Conservation (phyloP, 768 basidiomycete species). For the Trametes gibbosa region DNA sequence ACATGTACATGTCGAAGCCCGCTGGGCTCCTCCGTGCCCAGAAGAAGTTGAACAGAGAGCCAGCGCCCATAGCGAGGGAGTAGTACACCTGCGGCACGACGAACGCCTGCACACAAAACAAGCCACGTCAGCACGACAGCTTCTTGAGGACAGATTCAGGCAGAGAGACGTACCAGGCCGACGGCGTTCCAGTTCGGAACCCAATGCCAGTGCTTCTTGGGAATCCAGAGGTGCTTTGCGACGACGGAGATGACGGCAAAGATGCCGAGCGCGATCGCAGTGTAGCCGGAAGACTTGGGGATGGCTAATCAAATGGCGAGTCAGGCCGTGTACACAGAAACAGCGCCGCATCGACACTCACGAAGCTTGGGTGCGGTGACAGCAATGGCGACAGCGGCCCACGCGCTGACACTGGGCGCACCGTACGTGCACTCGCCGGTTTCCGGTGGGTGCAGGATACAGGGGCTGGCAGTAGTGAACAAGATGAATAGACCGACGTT, state of each 20-base stretch:
- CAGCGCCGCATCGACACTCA: slow-evolving; percentile 25
- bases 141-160: too few relatives aligned
- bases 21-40: slow-evolving; percentile 44
- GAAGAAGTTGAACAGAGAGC: slow-evolving; percentile 45
- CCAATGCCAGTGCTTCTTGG: slow-evolving; percentile 21
- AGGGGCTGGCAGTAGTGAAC: slow-evolving; percentile 61
- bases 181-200: slow-evolving; percentile 27
- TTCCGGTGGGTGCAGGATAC: slow-evolving; percentile 40
- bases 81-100: slow-evolving; percentile 23
- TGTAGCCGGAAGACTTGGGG: slow-evolving; percentile 20
- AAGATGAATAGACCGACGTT: slow-evolving; percentile 56
- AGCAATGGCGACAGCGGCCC: slow-evolving; percentile 38
- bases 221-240: slow-evolving; percentile 21
- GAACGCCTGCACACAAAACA: slow-evolving; percentile 7
- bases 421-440: slow-evolving; percentile 47
- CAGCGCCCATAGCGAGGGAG: slow-evolving; percentile 34
- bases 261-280: slow-evolving; percentile 21
- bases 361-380: slow-evolving; percentile 18
- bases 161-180: slow-evolving; percentile 5
- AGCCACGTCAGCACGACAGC: too few relatives aligned
- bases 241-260: slow-evolving; percentile 11
- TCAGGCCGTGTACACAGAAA: not conserved
- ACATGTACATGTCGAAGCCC: slow-evolving; percentile 37
- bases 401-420: slow-evolving; percentile 55
- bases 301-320: slow-evolving; percentile 26